Evolutionary conservation across 257 asterid species (phyloP).

Genomic region (Solanum chmielewskii): DNA sequence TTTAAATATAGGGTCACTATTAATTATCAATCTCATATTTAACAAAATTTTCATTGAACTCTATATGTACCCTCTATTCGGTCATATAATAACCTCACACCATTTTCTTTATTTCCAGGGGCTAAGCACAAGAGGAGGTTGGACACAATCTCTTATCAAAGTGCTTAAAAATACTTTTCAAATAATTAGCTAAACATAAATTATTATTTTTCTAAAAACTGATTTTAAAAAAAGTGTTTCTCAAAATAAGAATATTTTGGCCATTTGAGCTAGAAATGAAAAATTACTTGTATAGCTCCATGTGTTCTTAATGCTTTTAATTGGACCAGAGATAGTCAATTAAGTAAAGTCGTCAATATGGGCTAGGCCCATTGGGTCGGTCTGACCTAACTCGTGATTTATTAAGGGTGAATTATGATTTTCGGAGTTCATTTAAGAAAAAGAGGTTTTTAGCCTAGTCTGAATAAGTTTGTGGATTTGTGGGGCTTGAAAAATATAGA

Average conservation of each 20-base stretch:
- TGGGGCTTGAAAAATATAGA: too few species aligned
- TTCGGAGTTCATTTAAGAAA: too few species aligned
- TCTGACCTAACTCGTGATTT: too few species aligned
- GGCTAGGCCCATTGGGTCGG: too few species aligned
- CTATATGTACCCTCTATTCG: not conserved
- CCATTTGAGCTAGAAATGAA: not conserved
- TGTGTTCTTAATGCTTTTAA: not conserved
- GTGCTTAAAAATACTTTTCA: not conserved
- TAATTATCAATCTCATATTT: too few species aligned
- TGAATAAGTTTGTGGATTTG: too few species aligned
- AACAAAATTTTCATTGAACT: not conserved
- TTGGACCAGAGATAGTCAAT: not conserved
- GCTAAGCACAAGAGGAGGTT: not conserved
- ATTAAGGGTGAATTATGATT: too few species aligned
- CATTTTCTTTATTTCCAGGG: not conserved
- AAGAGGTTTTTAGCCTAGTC: too few species aligned
- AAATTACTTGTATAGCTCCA: not conserved
- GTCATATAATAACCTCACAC: too few species aligned
- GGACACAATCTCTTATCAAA: not conserved
- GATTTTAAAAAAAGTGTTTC: not conserved
- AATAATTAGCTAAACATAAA: not conserved
- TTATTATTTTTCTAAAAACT: too few species aligned
- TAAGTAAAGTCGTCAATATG: too few species aligned
- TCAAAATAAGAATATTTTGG: not conserved
- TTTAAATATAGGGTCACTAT: not conserved